Percentiles rank a stretch among this genome's conserved stretches.
Conservation (phyloP, 345 rosid species). For the Eucalyptus regnans region DNA sequence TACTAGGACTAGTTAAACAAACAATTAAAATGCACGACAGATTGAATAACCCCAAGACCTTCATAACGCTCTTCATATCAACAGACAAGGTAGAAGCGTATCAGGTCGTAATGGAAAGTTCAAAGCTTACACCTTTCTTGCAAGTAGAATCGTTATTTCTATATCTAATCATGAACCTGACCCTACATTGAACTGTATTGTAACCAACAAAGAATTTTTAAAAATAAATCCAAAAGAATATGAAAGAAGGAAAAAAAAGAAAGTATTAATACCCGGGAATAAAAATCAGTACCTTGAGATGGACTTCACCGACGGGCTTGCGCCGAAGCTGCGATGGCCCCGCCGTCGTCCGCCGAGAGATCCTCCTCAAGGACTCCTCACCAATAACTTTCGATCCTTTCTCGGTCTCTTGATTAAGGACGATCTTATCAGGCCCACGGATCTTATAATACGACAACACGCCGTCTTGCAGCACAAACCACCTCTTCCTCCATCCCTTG, state of each 20-base stretch:
- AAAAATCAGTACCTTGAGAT: constrained; percentile 55
- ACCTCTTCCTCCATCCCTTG: constrained; percentile 92
- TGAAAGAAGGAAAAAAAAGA: neutral
- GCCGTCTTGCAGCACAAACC: constrained; percentile 97
- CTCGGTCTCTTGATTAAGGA: constrained; percentile 69
- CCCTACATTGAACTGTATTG: neutral
- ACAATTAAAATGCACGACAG: neutral
- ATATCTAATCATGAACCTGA: neutral
- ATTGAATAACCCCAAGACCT: neutral
- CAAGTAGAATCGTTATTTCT: neutral
- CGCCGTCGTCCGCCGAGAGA: constrained; percentile 17
- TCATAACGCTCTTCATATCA: neutral
- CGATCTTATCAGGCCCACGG: constrained; percentile 88
- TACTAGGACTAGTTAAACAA: neutral
- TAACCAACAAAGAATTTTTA: neutral
- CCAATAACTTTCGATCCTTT: constrained; percentile 85
- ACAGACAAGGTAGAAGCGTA: neutral
- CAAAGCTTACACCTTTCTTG: neutral
- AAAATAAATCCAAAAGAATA: neutral
- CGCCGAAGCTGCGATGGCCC: constrained; percentile 20
- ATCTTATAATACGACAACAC: constrained; percentile 89
- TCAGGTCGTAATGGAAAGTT: neutral
- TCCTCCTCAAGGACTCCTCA: constrained; percentile 60
- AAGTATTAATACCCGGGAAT: neutral
- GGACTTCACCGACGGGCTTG: constrained; percentile 90